Percentiles rank a stretch among this genome's conserved stretches.
These are phyloP conservation scores for Epichloe uncinata DNA, from an alignment of 2,329 filamentous ascomycete genomes.

Conservation along the genomic window DNA sequence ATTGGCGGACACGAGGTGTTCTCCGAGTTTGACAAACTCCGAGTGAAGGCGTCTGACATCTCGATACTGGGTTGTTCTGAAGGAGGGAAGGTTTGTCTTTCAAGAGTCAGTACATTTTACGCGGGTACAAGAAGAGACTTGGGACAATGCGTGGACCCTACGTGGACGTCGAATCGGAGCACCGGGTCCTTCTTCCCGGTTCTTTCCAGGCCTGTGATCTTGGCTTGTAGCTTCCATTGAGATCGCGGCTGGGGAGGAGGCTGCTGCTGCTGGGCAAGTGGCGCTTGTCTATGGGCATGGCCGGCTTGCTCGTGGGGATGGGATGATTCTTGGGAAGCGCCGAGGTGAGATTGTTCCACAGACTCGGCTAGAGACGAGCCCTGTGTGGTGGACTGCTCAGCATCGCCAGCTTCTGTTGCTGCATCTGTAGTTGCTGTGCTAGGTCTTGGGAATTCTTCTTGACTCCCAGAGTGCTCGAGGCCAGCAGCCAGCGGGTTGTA, in stretches of 20 bases:
- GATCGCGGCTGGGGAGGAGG: slow-evolving; percentile 48
- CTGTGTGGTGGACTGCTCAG: slow-evolving; percentile 20
- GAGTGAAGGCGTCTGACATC: slow-evolving; percentile 92
- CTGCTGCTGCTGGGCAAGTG: slow-evolving; percentile 30
- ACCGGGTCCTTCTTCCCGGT: slow-evolving; percentile 94
- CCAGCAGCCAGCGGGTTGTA: slow-evolving; percentile 30
- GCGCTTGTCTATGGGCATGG: slow-evolving; percentile 10
- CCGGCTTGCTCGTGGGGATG: slow-evolving; percentile 5
- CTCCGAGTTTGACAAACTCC: slow-evolving; percentile 91
- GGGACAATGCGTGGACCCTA: slow-evolving; percentile 28
- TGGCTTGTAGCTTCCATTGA: slow-evolving; percentile 78
- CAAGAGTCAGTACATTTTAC: background rate
- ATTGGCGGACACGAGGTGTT: slow-evolving; percentile 94
- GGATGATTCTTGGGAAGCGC: slow-evolving; percentile 8
- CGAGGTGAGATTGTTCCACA: slow-evolving; percentile 8
- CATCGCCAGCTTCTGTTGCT: slow-evolving; percentile 25
- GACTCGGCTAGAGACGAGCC: slow-evolving; percentile 6
- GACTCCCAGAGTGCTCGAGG: slow-evolving; percentile 23
- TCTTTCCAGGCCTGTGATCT: slow-evolving; percentile 85
- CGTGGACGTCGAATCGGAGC: slow-evolving; percentile 89
- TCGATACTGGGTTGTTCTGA: slow-evolving; percentile 94
- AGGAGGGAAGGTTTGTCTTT: slow-evolving; percentile 96
- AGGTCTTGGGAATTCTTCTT: slow-evolving; percentile 31
- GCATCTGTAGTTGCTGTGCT: slow-evolving; percentile 33
- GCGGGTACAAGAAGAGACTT: background rate